Percentiles rank a stretch among this genome's conserved stretches.
These are phyloP conservation scores for Kwoniella mangroviensis DNA, from an alignment of 768 basidiomycete species.

Conservation along the genomic window DNA sequence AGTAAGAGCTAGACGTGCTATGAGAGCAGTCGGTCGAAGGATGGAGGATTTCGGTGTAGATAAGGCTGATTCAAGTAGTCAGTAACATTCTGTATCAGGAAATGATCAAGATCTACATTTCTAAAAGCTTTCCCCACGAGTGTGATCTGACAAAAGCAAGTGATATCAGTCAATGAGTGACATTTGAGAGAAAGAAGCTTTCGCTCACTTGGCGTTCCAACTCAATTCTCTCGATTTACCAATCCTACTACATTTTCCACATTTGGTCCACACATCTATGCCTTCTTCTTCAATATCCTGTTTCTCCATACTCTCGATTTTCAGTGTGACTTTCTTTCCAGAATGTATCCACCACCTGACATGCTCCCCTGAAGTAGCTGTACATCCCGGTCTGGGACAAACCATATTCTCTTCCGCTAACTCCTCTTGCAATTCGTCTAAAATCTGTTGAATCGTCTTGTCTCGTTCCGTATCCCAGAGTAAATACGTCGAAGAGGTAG, in stretches of 20 bases:
- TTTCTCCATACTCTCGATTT: not conserved
- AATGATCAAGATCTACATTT: conserved; percentile 32
- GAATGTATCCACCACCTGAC: conserved; percentile 37
- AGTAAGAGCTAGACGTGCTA: not conserved
- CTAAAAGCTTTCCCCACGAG: conserved; percentile 48
- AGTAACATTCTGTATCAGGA: too few relatives aligned
- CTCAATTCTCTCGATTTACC: conserved; percentile 13
- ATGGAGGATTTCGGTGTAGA: conserved; percentile 31
- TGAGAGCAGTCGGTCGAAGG: conserved; percentile 32
- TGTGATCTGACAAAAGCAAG: conserved; percentile 13
- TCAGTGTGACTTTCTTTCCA: conserved; percentile 29
- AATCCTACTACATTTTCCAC: conserved; percentile 28
- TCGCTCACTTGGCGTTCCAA: conserved; percentile 15
- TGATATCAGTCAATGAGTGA: not conserved
- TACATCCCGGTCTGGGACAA: conserved; percentile 31
- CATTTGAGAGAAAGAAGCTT: too few relatives aligned
- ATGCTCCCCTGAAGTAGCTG: conserved; percentile 27
- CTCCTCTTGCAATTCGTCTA: conserved; percentile 24
- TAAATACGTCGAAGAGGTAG: conserved; percentile 13
- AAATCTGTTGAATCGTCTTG: conserved; percentile 28
- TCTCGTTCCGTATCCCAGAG: conserved; percentile 33
- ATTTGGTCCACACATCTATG: conserved; percentile 35
- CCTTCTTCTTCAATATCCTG: not conserved
- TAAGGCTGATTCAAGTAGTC: conserved; percentile 1
- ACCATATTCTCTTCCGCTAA: conserved; percentile 16